These are phyloP conservation scores for Vitis hybrid DNA, from an alignment of 177 flowering plant species.

Conservation along the genomic window DNA sequence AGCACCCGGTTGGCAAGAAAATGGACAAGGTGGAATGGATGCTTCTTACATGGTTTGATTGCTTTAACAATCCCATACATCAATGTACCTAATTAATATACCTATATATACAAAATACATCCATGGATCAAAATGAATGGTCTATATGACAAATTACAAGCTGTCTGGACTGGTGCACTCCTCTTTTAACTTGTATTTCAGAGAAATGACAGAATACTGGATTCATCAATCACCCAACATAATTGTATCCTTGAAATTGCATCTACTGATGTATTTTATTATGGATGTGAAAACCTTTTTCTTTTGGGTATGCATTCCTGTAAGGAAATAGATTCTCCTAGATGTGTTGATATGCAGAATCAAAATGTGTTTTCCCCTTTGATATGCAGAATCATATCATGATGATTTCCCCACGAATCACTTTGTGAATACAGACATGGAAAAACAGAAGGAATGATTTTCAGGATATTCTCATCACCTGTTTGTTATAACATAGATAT, in stretches of 20 bases:
- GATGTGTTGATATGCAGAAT: background rate
- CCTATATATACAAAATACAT: background rate
- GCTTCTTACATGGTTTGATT: slow-evolving; percentile 44
- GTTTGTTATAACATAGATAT: too few relatives aligned
- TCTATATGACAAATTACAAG: background rate
- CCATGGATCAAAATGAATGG: background rate
- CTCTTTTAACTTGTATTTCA: too few relatives aligned
- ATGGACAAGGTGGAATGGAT: slow-evolving; percentile 23
- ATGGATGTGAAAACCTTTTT: background rate
- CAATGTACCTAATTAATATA: background rate
- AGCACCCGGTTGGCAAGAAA: slow-evolving; percentile 50
- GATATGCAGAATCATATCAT: background rate
- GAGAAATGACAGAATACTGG: too few relatives aligned
- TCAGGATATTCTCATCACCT: too few relatives aligned
- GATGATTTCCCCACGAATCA: too few relatives aligned
- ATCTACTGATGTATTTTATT: background rate
- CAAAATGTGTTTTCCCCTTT: background rate
- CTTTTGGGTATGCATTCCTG: background rate
- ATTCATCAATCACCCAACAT: background rate
- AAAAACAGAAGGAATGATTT: too few relatives aligned
- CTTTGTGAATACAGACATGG: too few relatives aligned
- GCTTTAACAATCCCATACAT: background rate
- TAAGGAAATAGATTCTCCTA: background rate
- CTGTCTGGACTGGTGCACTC: too few relatives aligned
- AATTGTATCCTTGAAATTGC: background rate